These are phyloP conservation scores for Hypomontagnella monticulosa DNA, from an alignment of 495 filamentous ascomycete genomes.

Conservation along the genomic window DNA sequence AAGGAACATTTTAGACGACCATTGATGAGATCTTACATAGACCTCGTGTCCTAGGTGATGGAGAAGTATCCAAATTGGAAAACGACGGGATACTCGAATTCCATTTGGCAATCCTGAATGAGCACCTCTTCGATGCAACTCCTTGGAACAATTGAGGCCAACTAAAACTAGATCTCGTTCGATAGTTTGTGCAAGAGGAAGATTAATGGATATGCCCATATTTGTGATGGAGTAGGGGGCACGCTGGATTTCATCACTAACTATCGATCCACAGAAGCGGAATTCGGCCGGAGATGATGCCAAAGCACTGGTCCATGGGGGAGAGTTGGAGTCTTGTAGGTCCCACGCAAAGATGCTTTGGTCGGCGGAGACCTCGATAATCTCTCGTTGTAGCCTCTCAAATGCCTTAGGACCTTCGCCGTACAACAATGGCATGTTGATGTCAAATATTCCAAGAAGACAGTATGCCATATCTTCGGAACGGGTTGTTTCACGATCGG, in stretches of 20 bases:
- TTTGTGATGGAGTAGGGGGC: slow-evolving; percentile 39
- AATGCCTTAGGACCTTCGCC: slow-evolving; percentile 50
- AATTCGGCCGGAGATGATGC: slow-evolving; percentile 34
- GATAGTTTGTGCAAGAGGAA: neutral
- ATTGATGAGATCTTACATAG: slow-evolving; percentile 5
- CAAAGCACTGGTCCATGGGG: slow-evolving; percentile 15
- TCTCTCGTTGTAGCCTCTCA: slow-evolving; percentile 45
- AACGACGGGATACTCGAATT: neutral
- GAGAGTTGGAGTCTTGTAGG: neutral
- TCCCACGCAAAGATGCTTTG: slow-evolving; percentile 48
- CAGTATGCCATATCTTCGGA: slow-evolving; percentile 52
- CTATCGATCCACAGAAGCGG: slow-evolving; percentile 35
- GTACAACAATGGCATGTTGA: slow-evolving; percentile 53
- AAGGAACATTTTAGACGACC: slow-evolving; percentile 15
- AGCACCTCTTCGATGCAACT: slow-evolving; percentile 13
- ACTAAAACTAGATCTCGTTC: neutral
- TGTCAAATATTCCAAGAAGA: slow-evolving; percentile 48
- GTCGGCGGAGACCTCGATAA: slow-evolving; percentile 44
- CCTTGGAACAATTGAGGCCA: slow-evolving; percentile 31
- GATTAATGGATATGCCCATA: slow-evolving; percentile 27
- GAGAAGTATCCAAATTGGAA: slow-evolving; percentile 26
- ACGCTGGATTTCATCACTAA: neutral
- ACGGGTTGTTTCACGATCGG: slow-evolving; percentile 39
- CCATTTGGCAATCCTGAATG: neutral
- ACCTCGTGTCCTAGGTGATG: neutral